Evolutionary conservation across 148 eudicot species (phyloP), one percentile per base, ranked within the genome.

Genomic region (Salicornia ramosissima): DNA sequence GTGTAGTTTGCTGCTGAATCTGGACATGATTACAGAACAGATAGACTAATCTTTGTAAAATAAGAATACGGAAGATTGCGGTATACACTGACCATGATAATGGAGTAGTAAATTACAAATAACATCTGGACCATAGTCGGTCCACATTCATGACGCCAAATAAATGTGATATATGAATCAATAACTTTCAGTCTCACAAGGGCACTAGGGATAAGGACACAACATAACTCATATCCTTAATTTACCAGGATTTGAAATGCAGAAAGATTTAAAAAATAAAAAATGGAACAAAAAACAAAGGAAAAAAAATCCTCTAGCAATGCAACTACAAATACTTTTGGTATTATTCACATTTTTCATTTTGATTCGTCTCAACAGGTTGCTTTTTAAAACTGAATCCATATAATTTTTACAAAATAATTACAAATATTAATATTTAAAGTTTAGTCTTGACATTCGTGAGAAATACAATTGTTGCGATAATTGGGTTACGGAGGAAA

Each of bases 131-230:
- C 80, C 22, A 21, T 28, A 58, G 61, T 34, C 16, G 9, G 72
- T 71, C 76, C 63, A 77, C 60, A 64, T 77, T 77, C 76, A 77
- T 49, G 57, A 8, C 9, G 42, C 56, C 16, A 55, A 65, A 30
- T 21, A 6, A 25, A n/a, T 43, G 11, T n/a, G n/a, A n/a, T 43
- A 46, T 9, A 14, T 9, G 7, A 28, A 5, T 72, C 43, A 55
- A 59, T 25, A n/a, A 34, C 5, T 21, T 24, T 42, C 19, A 43
- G 73, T 16, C 54, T 54, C 22, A 57, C 40, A 2, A n/a, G n/a
- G n/a, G n/a, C n/a, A n/a, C n/a, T n/a, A 29, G 2, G 8, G 52
- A 42, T 30, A 40, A 70, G 29, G 53, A 56, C 73, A 69, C 10
- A 39, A 2, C 11, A 4, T n/a, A 7, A n/a, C 8, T 2, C 16